Evolutionary conservation across 768 basidiomycete genomes (phyloP).

Genomic region (Candolleomyces efflorescens): DNA sequence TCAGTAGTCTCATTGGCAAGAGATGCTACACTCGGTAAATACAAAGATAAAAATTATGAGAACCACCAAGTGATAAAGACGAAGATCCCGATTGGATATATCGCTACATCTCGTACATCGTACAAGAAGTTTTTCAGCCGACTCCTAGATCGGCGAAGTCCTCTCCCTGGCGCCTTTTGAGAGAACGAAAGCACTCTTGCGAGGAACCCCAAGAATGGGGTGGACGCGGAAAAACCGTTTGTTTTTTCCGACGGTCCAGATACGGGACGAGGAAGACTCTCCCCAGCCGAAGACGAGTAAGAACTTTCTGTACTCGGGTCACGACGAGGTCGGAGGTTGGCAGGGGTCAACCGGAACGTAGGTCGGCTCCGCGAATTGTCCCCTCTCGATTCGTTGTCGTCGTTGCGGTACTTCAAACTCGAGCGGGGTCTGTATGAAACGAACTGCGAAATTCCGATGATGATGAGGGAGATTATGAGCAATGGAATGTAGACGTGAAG

Average conservation of each 20-base stretch:
- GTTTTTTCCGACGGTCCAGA: not conserved
- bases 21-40: too few species aligned
- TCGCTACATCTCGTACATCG: conserved; percentile 39
- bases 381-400: not conserved
- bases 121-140: conserved; percentile 27
- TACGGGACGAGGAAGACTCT: conserved; percentile 1
- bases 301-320: not conserved
- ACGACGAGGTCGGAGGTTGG: not conserved
- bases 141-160: conserved; percentile 7
- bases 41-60: not conserved
- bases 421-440: conserved; percentile 1
- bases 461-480: conserved; percentile 51
- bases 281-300: not conserved
- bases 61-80: conserved; percentile 25
- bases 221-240: not conserved
- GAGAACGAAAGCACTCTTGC: too few species aligned
- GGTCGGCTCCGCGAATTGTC: not conserved
- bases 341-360: not conserved
- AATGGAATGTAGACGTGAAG: conserved; percentile 68
- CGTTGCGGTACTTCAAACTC: conserved; percentile 13
- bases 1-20: too few species aligned
- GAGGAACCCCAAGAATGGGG: conserved; percentile 1
- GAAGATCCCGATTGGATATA: conserved; percentile 39
- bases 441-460: conserved; percentile 22
- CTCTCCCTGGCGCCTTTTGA: not conserved